Conservation (phyloP, 2,329 filamentous ascomycete species). For the Calycina marina region DNA sequence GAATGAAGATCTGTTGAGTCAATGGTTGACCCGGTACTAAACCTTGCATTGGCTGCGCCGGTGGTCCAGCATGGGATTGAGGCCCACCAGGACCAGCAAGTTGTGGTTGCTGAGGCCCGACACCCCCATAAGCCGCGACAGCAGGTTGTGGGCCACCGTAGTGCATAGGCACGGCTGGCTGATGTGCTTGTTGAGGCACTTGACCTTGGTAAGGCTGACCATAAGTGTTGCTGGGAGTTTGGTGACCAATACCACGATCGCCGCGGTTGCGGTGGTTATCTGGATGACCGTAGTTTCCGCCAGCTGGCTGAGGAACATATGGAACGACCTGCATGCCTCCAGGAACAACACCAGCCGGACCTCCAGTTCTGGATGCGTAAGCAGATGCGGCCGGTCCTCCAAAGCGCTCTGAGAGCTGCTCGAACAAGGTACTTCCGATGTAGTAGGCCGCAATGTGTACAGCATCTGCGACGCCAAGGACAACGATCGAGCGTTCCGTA, state of each 20-base stretch:
- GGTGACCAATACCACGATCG: slow-evolving; percentile 53
- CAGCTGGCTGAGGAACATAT: slow-evolving; percentile 84
- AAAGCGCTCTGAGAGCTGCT: slow-evolving; percentile 94
- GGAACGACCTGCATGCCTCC: slow-evolving; percentile 99
- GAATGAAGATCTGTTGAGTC: slow-evolving; percentile 97
- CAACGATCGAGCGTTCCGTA: slow-evolving; percentile 92
- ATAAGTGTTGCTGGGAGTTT: slow-evolving; percentile 62
- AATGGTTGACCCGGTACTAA: slow-evolving; percentile 69
- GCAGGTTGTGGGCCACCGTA: slow-evolving; percentile 51
- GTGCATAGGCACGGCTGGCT: slow-evolving; percentile 52
- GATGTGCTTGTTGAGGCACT: slow-evolving; percentile 34
- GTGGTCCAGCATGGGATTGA: slow-evolving; percentile 52
- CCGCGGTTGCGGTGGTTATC: slow-evolving; percentile 75
- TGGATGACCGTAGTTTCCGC: slow-evolving; percentile 81
- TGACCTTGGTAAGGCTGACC: slow-evolving; percentile 41
- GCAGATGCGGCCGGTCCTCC: slow-evolving; percentile 93
- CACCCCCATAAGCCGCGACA: slow-evolving; percentile 60
- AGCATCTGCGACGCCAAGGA: slow-evolving; percentile 93
- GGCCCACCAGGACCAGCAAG: slow-evolving; percentile 48
- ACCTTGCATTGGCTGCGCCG: slow-evolving; percentile 60
- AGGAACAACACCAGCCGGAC: slow-evolving; percentile 82
- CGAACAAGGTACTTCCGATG: slow-evolving; percentile 90
- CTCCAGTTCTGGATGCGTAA: slow-evolving; percentile 88
- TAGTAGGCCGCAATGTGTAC: slow-evolving; percentile 99
- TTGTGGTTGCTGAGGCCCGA: slow-evolving; percentile 65